A percentile compares a stretch with the other conserved stretches of the same genome.
These are phyloP conservation scores for Gaertneriomyces sp. DNA, from an alignment of 192 early-diverging fungal genomes.

Conservation along the genomic window DNA sequence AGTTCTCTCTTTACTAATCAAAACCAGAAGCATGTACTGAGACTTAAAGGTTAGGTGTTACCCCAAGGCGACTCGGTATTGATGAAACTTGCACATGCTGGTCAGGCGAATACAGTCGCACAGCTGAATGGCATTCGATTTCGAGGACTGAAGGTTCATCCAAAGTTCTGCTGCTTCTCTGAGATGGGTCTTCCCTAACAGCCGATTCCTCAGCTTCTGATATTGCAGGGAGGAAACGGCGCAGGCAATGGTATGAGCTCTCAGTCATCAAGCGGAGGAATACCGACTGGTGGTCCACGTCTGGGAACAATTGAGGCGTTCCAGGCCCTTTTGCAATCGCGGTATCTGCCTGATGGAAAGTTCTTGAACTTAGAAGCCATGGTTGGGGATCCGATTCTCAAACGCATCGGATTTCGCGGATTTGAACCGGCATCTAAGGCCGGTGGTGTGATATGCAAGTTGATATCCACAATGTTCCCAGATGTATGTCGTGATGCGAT, in stretches of 20 bases:
- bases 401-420: slow-evolving; percentile 13
- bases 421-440: slow-evolving; percentile 36
- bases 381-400: slow-evolving; percentile 28
- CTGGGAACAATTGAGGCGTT: slow-evolving; percentile 8
- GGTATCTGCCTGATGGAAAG: slow-evolving; percentile 26
- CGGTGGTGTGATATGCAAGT: slow-evolving; percentile 48
- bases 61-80: too few species aligned
- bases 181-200: background rate
- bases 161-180: background rate
- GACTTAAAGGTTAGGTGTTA: too few species aligned
- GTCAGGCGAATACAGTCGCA: too few species aligned
- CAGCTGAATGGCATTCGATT: background rate
- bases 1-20: too few species aligned
- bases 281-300: background rate
- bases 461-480: slow-evolving; percentile 39
- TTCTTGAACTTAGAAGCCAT: slow-evolving; percentile 30
- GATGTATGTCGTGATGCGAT: slow-evolving; percentile 19
- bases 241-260: background rate
- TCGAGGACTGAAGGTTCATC: background rate
- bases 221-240: background rate
- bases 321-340: slow-evolving; percentile 18
- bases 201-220: background rate
- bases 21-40: too few species aligned
- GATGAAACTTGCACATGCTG: too few species aligned
- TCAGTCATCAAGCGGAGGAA: background rate